These are phyloP conservation scores for Diaporthe nobilis DNA, from an alignment of 2,329 filamentous ascomycete species.

Conservation along the genomic window DNA sequence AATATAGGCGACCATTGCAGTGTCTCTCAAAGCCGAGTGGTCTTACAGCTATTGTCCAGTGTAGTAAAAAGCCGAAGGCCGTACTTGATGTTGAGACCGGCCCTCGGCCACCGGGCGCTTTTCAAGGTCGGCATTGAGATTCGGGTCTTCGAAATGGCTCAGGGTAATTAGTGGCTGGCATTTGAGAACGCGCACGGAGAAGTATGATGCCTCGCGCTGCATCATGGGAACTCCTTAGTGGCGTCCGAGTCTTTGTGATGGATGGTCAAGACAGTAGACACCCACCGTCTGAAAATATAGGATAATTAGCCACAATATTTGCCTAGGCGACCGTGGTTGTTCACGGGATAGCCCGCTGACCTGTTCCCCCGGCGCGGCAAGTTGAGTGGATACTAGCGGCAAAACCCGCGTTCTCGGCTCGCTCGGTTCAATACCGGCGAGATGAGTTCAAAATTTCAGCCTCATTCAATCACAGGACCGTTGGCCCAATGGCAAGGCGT, in stretches of 20 bases:
- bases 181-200: background rate
- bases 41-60: background rate
- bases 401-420: background rate
- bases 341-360: background rate
- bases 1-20: too few relatives aligned
- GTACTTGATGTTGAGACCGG: background rate
- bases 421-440: rapidly evolving
- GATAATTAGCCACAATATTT: background rate
- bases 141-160: background rate
- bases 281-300: too few relatives aligned
- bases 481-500: slow-evolving; percentile 53
- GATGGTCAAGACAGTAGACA: background rate
- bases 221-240: background rate
- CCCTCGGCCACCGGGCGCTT: background rate
- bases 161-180: background rate
- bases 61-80: background rate
- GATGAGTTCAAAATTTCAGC: background rate
- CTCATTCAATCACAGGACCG: slow-evolving; percentile 11
- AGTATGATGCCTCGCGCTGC: background rate
- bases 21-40: background rate
- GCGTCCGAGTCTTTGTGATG: too few relatives aligned
- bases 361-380: background rate
- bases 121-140: background rate
- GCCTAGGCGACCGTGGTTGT: too few relatives aligned
- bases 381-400: background rate